Evolutionary conservation across 306 rosid species (phyloP).

Genomic region (Quercus ilex): DNA sequence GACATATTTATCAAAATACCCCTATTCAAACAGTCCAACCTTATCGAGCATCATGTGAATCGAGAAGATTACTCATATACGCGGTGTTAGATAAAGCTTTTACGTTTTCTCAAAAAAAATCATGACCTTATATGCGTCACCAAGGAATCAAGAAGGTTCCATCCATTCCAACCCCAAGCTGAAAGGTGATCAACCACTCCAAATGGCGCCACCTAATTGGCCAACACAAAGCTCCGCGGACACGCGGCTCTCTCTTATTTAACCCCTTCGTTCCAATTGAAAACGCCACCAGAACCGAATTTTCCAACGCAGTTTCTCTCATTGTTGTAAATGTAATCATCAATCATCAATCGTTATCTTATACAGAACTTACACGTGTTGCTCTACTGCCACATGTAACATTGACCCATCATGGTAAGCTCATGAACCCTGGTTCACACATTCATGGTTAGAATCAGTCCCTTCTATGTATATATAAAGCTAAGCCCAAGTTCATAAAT

Average conservation of each 20-base stretch:
- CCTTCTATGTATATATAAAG: neutral
- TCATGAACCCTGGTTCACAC: constrained; percentile 25
- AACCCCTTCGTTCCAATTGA: constrained; percentile 19
- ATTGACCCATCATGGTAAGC: constrained; percentile 13
- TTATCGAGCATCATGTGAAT: too few relatives aligned
- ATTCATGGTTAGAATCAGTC: constrained; percentile 14
- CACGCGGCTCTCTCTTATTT: constrained; percentile 40
- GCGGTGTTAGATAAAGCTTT: too few relatives aligned
- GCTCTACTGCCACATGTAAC: constrained; percentile 27
- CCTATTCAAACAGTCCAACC: accelerated
- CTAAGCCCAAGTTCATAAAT: neutral
- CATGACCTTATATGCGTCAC: too few relatives aligned
- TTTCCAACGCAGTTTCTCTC: neutral
- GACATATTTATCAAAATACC: accelerated
- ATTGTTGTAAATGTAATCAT: neutral
- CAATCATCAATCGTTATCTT: neutral
- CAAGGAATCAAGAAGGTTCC: constrained; percentile 37
- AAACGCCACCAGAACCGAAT: neutral
- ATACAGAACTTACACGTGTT: constrained; percentile 41
- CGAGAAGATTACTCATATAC: too few relatives aligned
- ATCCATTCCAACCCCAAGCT: neutral
- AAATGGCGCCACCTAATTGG: constrained; percentile 37
- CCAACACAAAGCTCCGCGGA: constrained; percentile 15
- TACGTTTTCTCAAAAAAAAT: too few relatives aligned
- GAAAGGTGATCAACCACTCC: constrained; percentile 22